Evolutionary conservation across 352 stramenopile genomes (phyloP).

Genomic region (Phytophthora agathidicida): DNA sequence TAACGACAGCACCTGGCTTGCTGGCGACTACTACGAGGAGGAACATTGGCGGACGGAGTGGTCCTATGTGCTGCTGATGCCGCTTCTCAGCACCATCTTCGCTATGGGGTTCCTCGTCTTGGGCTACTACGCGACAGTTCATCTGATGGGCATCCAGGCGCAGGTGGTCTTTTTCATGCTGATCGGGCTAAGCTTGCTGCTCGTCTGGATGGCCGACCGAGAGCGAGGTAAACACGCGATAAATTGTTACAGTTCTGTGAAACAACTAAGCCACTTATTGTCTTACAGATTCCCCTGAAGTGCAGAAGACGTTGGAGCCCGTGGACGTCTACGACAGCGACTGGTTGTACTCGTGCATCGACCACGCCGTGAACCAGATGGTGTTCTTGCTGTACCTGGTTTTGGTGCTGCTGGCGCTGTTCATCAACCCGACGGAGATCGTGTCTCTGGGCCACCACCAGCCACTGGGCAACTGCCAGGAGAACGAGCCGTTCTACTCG

Average conservation of each 20-base stretch:
- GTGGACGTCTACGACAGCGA: conserved; percentile 84
- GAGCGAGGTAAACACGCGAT: conserved; percentile 41
- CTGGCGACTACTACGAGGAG: conserved; percentile 68
- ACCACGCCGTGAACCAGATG: conserved; percentile 87
- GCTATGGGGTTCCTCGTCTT: conserved; percentile 64
- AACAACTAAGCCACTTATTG: conserved; percentile 9
- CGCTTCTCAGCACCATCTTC: conserved; percentile 54
- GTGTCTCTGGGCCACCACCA: conserved; percentile 82
- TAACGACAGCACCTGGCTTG: conserved; percentile 62
- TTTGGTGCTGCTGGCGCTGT: conserved; percentile 58
- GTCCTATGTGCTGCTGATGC: conserved; percentile 65
- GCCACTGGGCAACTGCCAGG: conserved; percentile 67
- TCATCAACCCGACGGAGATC: conserved; percentile 72
- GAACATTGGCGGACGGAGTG: conserved; percentile 68
- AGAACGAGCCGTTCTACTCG: conserved; percentile 64
- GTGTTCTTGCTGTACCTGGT: conserved; percentile 74
- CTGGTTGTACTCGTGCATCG: conserved; percentile 74
- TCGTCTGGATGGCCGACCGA: conserved; percentile 78
- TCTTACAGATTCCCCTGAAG: conserved; percentile 49
- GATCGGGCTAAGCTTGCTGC: conserved; percentile 51
- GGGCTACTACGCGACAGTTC: conserved; percentile 64
- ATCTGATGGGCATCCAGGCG: conserved; percentile 60
- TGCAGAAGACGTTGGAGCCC: conserved; percentile 60
- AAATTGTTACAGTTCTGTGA: not conserved
- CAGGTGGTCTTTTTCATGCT: conserved; percentile 62